phyloP scores from a whole-genome alignment of 169 alveolate genomes.

The Plasmodium falciparum region DNA sequence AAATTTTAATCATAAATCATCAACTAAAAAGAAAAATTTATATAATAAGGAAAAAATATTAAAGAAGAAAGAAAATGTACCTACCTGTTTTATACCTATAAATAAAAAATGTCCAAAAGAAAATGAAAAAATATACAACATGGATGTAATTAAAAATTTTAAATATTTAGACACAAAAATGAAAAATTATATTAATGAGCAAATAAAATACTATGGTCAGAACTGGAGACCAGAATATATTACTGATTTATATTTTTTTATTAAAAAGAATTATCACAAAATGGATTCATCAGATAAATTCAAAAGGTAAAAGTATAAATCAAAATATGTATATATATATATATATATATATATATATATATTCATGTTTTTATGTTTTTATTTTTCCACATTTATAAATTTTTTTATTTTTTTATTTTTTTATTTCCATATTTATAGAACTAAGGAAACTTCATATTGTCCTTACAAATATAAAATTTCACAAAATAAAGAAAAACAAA shows the following conservation, averaged over 20 bases:
- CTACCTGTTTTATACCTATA: not conserved
- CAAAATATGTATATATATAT: too few species aligned
- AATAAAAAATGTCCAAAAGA: not conserved
- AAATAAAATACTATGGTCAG: slow-evolving; percentile 34
- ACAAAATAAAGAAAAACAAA: too few species aligned
- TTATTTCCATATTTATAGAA: too few species aligned
- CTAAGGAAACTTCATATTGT: too few species aligned
- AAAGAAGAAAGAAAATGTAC: not conserved
- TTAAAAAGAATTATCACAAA: not conserved
- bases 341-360: too few species aligned
- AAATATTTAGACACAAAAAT: slow-evolving; percentile 22
- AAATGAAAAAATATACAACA: slow-evolving; percentile 2
- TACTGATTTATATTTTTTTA: slow-evolving; percentile 8
- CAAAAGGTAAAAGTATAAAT: slow-evolving; percentile 4
- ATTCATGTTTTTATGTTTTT: too few species aligned
- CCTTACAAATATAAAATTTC: too few species aligned
- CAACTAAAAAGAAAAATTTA: not conserved
- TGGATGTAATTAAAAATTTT: slow-evolving; percentile 5
- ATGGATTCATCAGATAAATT: not conserved
- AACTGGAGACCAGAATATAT: slow-evolving; percentile 26
- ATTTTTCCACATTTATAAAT: too few species aligned
- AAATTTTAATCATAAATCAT: too few species aligned
- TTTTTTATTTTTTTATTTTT: too few species aligned
- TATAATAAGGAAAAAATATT: not conserved
- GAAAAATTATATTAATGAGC: slow-evolving; percentile 57